Base-by-base conservation (phyloP, 768 basidiomycete genomes). In the Leccinellum luteum region DNA sequence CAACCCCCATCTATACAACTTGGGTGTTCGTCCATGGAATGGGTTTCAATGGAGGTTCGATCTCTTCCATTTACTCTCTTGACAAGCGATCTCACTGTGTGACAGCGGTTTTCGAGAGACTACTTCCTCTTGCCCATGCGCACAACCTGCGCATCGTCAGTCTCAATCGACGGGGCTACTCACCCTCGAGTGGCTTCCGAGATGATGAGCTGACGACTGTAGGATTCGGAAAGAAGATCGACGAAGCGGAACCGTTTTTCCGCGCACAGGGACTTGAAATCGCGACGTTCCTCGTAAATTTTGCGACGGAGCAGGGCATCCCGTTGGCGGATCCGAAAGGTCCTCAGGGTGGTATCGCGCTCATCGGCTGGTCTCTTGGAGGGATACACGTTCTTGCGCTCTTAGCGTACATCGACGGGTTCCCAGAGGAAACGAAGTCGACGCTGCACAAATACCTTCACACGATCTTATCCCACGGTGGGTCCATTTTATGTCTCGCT, bases 151-250 rank as follows among this genome's bases (percentile, higher is more conserved):
- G 68, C 25, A 62, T 69, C 32, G 52, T 69, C 50, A 59, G 62
- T n/a, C 19, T 69, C 15, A 60, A 71, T 38, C 59, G 68, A 50
- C 70, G 67, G 6, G 70, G 68, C 1, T 71, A 71, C 17, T 1
- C 51, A 2, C 69, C 69, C 17, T 69, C 69, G 17, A 69, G 69
- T 19, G 35, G 54, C 25, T 71, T 69, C 41, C 30, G 34, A 17
- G 56, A 64, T 6, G 48, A 54, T 1, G 63, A 66, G 7, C 6
- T 66, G 12, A 4, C 30, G 0, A 35, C 38, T 17, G 35, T 68
- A 43, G 65, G 66, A 3, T 15, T 3, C 4, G 50, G 50, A 28
- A 68, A 66, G 58, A 68, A 34, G 45, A 34, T 58, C 4, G 56
- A 62, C 3, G 66, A 66, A 2, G 28, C 45, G 1, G 66, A 62